A percentile compares a stretch with the other conserved stretches of the same genome.
Evolutionary conservation across 768 basidiomycete genomes (phyloP).

Genomic region (Trametes cingulata): DNA sequence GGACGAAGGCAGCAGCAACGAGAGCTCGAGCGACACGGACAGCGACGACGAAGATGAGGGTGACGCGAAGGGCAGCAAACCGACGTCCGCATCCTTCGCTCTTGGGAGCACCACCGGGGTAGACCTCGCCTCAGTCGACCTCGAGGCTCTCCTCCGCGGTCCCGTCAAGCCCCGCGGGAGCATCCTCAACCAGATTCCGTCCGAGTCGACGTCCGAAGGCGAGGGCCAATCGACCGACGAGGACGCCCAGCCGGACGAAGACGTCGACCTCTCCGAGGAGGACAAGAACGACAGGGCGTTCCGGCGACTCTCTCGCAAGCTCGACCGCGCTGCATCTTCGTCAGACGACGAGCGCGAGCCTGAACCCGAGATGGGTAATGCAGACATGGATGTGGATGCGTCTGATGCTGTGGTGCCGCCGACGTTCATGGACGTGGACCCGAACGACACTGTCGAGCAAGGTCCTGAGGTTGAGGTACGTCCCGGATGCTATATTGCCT

Average conservation of each 20-base stretch:
- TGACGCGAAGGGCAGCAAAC: not conserved
- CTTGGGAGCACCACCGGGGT: not conserved
- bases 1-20: constrained; percentile 44
- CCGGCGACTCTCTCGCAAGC: constrained; percentile 38
- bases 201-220: constrained; percentile 35
- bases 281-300: constrained; percentile 33
- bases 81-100: not conserved
- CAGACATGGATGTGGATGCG: not conserved
- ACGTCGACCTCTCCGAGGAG: constrained; percentile 39
- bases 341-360: constrained; percentile 34
- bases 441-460: constrained; percentile 35
- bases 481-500: not conserved
- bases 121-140: constrained; percentile 25
- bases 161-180: constrained; percentile 32
- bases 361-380: constrained; percentile 1
- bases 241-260: constrained; percentile 37
- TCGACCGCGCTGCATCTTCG: constrained; percentile 27
- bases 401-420: constrained; percentile 34
- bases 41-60: constrained; percentile 23
- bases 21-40: constrained; percentile 32
- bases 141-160: constrained; percentile 47
- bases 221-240: constrained; percentile 34
- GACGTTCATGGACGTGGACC: constrained; percentile 35
- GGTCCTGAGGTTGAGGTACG: constrained; percentile 33
- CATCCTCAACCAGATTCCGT: constrained; percentile 34